Evolutionary conservation across 2,329 filamentous ascomycete species (phyloP).

Genomic region (Colletotrichum costaricense): DNA sequence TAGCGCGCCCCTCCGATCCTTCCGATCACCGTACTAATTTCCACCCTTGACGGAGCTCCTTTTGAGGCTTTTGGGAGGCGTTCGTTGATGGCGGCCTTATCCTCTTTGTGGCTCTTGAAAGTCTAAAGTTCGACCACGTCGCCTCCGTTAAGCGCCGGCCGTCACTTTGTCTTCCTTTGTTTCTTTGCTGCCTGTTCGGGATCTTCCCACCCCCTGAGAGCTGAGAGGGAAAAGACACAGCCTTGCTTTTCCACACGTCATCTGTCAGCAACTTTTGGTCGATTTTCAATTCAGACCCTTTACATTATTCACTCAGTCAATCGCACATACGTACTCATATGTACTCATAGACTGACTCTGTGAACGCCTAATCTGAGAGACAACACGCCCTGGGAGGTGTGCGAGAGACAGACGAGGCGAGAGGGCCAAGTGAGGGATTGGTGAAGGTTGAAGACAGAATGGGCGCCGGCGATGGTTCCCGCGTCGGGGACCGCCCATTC

Average conservation of each 20-base stretch:
- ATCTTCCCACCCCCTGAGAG: background rate
- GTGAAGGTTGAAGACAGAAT: background rate
- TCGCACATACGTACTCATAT: background rate
- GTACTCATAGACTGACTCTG: background rate
- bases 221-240: background rate
- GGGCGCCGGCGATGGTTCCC: conserved; percentile 15
- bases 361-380: background rate
- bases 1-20: conserved; percentile 21
- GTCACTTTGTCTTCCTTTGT: background rate
- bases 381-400: background rate
- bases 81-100: conserved; percentile 3
- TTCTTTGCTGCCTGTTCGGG: background rate
- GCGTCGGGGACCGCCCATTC: conserved; percentile 20
- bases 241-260: background rate
- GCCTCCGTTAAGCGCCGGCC: background rate
- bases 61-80: background rate
- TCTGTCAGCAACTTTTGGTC: background rate
- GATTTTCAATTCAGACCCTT: background rate
- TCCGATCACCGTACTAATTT: conserved; percentile 28
- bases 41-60: conserved; percentile 2
- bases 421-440: background rate
- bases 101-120: background rate
- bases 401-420: background rate
- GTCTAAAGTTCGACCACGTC: background rate
- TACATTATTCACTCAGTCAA: background rate